Percentiles rank a stretch among this genome's conserved stretches.
Evolutionary conservation across 495 filamentous ascomycete species (phyloP).

Genomic region (Aspergillus panamensis): DNA sequence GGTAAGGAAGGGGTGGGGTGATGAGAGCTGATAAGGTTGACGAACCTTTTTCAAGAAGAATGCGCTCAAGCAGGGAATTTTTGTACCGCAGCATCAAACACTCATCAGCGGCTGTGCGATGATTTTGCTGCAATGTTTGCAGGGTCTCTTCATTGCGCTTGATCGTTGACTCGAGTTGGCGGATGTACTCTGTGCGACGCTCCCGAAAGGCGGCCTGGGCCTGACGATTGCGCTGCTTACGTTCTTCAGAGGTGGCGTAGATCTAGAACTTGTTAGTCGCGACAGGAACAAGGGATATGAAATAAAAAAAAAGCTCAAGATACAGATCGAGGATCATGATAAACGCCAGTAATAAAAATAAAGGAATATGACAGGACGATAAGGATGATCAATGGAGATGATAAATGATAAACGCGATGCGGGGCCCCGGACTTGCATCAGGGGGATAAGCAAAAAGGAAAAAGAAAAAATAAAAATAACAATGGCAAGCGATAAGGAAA

Average conservation of each 20-base stretch:
- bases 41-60: conserved; percentile 90
- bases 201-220: conserved; percentile 97
- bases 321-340: conserved; percentile 16
- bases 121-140: conserved; percentile 86
- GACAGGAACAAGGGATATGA: conserved; percentile 20
- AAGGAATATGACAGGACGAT: conserved; percentile 16
- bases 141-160: conserved; percentile 94
- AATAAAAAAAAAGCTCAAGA: conserved; percentile 34
- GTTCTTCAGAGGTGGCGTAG: conserved; percentile 96
- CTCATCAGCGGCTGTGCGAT: conserved; percentile 92
- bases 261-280: conserved; percentile 54
- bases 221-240: conserved; percentile 96
- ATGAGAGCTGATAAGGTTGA: not conserved
- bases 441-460: conserved; percentile 3
- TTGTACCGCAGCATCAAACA: conserved; percentile 98
- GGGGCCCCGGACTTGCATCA: conserved; percentile 25
- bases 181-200: conserved; percentile 97
- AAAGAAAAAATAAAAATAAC: conserved; percentile 10
- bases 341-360: conserved; percentile 8
- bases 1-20: not conserved
- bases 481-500: conserved; percentile 17
- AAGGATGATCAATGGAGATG: conserved; percentile 22
- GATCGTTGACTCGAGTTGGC: conserved; percentile 95
- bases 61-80: conserved; percentile 92
- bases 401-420: conserved; percentile 27